A percentile compares a stretch with the other conserved stretches of the same genome.
phyloP scores from a whole-genome alignment of 345 rosid species.

The Aurinia saxatilis region DNA sequence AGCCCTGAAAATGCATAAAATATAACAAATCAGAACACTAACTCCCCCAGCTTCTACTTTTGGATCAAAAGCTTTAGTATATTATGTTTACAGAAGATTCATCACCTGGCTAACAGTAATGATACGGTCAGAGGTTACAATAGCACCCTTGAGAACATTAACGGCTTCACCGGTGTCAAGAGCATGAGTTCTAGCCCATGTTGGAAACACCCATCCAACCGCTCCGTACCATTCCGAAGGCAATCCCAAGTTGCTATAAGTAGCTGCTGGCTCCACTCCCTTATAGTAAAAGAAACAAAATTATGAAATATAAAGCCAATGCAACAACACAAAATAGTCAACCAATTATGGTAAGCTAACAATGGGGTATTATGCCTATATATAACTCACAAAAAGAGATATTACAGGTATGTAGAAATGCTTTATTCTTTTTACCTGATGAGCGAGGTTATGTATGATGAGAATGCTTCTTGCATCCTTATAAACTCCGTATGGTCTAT shows the following conservation, averaged over 20 bases:
- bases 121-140: slow-evolving; percentile 85
- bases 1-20: slow-evolving; percentile 49
- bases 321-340: too few species aligned
- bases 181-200: slow-evolving; percentile 97
- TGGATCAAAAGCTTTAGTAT: background rate
- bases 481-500: slow-evolving; percentile 78
- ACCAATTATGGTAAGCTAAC: too few species aligned
- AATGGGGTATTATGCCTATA: background rate
- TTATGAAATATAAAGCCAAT: background rate
- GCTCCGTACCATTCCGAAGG: slow-evolving; percentile 91
- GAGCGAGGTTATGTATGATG: slow-evolving; percentile 87
- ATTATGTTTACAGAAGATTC: background rate
- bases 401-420: slow-evolving; percentile 1
- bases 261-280: slow-evolving; percentile 95
- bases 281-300: slow-evolving; percentile 20
- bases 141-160: slow-evolving; percentile 91
- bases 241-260: slow-evolving; percentile 63
- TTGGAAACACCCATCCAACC: slow-evolving; percentile 90
- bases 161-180: slow-evolving; percentile 99
- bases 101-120: slow-evolving; percentile 92
- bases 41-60: background rate
- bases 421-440: slow-evolving; percentile 52
- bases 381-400: background rate
- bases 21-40: background rate
- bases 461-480: slow-evolving; percentile 82